Evolutionary conservation across 805 yeast species (phyloP).

Genomic region (Clavispora santaluciae): DNA sequence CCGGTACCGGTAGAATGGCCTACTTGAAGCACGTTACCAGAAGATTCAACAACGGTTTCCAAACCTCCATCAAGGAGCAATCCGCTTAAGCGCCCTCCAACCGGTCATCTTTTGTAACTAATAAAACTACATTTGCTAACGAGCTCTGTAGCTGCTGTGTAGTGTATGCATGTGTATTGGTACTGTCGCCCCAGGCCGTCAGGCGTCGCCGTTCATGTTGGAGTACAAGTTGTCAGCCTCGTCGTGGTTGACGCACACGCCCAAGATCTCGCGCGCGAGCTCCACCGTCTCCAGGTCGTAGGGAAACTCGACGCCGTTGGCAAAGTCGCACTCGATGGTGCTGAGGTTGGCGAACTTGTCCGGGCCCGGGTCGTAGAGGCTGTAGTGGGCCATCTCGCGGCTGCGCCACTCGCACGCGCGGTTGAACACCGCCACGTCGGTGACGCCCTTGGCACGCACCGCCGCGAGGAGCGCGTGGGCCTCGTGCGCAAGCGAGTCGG

Average conservation of each 20-base stretch:
- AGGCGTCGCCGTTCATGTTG: slow-evolving; percentile 49
- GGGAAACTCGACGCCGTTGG: slow-evolving; percentile 59
- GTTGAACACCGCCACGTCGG: slow-evolving; percentile 38
- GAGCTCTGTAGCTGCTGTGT: not conserved
- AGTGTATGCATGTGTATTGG: too few relatives aligned
- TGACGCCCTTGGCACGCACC: slow-evolving; percentile 27
- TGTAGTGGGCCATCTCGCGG: slow-evolving; percentile 31
- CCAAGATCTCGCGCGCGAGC: slow-evolving; percentile 65
- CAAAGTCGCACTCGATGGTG: slow-evolving; percentile 33
- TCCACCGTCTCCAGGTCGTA: slow-evolving; percentile 62
- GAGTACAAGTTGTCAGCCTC: slow-evolving; percentile 73
- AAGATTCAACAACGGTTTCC: slow-evolving; percentile 99
- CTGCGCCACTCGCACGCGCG: slow-evolving; percentile 40
- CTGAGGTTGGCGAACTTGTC: slow-evolving; percentile 22
- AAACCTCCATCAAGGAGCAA: slow-evolving; percentile 71
- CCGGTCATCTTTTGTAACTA: slow-evolving; percentile 10
- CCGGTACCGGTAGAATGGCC: slow-evolving; percentile 99
- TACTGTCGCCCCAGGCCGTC: too few relatives aligned
- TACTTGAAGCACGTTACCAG: slow-evolving; percentile 95
- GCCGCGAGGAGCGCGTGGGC: slow-evolving; percentile 32
- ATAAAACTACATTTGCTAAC: slow-evolving; percentile 11
- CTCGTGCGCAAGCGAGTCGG: slow-evolving; percentile 36
- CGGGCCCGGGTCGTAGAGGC: slow-evolving; percentile 6
- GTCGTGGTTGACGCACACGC: slow-evolving; percentile 63
- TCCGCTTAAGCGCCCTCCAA: slow-evolving; percentile 45